Conservation (phyloP, 1,139 yeast species). For the Yamadazyma triangularis region DNA sequence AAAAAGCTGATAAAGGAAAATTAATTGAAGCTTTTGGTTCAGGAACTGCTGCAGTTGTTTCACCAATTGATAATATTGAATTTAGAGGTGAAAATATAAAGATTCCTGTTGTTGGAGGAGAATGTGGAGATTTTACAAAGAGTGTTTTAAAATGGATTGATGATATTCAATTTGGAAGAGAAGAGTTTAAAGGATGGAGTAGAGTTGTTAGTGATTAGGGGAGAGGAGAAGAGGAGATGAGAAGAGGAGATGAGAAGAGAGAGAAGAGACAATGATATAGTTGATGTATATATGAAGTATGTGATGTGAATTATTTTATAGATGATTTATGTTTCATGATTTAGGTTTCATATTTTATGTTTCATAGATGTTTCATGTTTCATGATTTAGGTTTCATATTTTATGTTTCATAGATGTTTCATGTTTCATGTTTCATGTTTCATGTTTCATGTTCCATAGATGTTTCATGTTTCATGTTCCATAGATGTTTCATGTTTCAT, state of each 20-base stretch:
- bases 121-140: constrained; percentile 78
- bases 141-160: constrained; percentile 79
- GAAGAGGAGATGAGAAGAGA: too few relatives aligned
- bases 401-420: not conserved
- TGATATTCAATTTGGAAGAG: constrained; percentile 84
- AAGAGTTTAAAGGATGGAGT: constrained; percentile 59
- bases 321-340: too few relatives aligned
- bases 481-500: not conserved
- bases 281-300: too few relatives aligned
- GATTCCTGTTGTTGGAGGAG: constrained; percentile 77
- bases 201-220: constrained; percentile 10
- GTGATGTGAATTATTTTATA: too few relatives aligned
- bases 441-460: not conserved
- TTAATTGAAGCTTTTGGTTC: constrained; percentile 94
- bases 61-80: constrained; percentile 86
- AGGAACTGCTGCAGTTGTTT: constrained; percentile 96
- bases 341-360: too few relatives aligned
- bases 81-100: constrained; percentile 66
- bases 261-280: too few relatives aligned
- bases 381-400: too few relatives aligned
- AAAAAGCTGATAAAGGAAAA: constrained; percentile 72
- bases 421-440: not conserved
- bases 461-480: not conserved
- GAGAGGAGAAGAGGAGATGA: too few relatives aligned
- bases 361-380: too few relatives aligned